phyloP scores from a whole-genome alignment of 129 eudicot genomes.

The Heracleum sosnowskyi region DNA sequence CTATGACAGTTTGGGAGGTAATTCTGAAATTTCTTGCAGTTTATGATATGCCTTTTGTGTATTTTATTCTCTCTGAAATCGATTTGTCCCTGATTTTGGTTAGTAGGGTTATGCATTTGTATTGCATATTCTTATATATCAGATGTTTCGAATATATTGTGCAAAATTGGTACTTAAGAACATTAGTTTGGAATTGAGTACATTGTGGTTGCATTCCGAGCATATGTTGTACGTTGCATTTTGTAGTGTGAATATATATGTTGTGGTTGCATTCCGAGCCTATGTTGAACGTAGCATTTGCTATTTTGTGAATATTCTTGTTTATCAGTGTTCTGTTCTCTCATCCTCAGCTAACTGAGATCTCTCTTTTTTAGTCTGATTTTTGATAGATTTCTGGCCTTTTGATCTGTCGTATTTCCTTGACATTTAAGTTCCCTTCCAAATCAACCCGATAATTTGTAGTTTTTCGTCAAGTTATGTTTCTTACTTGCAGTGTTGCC shows the following conservation, averaged over 20 bases:
- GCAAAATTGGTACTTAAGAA: neutral
- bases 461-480: neutral
- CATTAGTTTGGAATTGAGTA: no score
- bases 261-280: neutral
- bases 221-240: neutral
- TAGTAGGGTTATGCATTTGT: neutral
- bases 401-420: neutral
- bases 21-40: neutral
- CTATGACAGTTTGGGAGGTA: constrained; percentile 89
- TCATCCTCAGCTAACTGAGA: neutral
- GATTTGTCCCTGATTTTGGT: neutral
- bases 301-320: no score
- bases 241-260: no score
- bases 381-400: neutral
- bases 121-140: neutral
- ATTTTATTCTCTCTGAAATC: neutral
- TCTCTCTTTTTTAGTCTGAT: neutral
- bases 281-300: neutral
- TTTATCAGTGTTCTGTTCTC: neutral
- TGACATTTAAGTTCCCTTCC: neutral
- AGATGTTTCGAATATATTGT: neutral
- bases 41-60: neutral
- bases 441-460: neutral
- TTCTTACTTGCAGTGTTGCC: neutral
- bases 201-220: neutral